Evolutionary conservation across 2,329 filamentous ascomycete species (phyloP).

Genomic region (Pyricularia grisea): DNA sequence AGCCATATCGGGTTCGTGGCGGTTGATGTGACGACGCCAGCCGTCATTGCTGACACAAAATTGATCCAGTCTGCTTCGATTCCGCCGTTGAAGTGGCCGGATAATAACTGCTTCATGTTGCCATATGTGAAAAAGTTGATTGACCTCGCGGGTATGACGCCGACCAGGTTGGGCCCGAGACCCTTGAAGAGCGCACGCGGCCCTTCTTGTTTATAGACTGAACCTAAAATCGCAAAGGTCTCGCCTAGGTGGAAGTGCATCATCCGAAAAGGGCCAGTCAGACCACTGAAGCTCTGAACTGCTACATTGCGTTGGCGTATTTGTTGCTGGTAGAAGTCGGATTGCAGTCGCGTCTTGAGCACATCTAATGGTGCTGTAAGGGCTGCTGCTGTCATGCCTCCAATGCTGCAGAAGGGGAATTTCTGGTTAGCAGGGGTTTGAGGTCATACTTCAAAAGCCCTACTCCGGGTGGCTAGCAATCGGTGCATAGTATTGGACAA

Average conservation of each 20-base stretch:
- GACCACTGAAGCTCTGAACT: slow-evolving; percentile 42
- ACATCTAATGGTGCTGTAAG: slow-evolving; percentile 92
- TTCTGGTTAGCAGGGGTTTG: slow-evolving; percentile 5
- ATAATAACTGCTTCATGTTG: slow-evolving; percentile 78
- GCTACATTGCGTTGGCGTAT: slow-evolving; percentile 57
- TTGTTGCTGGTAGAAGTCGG: slow-evolving; percentile 87
- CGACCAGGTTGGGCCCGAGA: slow-evolving; percentile 79
- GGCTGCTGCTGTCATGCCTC: slow-evolving; percentile 86
- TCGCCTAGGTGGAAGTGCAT: slow-evolving; percentile 70
- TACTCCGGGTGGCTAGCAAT: not conserved
- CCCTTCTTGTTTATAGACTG: slow-evolving; percentile 74
- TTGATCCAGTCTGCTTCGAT: slow-evolving; percentile 68
- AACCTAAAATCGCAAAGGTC: slow-evolving; percentile 74
- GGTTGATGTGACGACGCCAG: slow-evolving; percentile 79
- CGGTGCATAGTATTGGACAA: not conserved
- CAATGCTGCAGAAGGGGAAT: slow-evolving; percentile 45
- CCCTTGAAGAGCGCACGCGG: slow-evolving; percentile 88
- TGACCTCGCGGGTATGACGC: slow-evolving; percentile 78
- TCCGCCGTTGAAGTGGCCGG: slow-evolving; percentile 61
- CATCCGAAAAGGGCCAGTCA: slow-evolving; percentile 48
- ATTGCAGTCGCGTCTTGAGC: slow-evolving; percentile 85
- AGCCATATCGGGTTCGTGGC: slow-evolving; percentile 96
- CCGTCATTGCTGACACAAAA: slow-evolving; percentile 63
- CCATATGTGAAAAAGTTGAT: slow-evolving; percentile 95
- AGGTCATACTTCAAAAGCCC: not conserved